phyloP scores from a whole-genome alignment of 2,329 filamentous ascomycete species.

The Chaetomiaceae sp. region DNA sequence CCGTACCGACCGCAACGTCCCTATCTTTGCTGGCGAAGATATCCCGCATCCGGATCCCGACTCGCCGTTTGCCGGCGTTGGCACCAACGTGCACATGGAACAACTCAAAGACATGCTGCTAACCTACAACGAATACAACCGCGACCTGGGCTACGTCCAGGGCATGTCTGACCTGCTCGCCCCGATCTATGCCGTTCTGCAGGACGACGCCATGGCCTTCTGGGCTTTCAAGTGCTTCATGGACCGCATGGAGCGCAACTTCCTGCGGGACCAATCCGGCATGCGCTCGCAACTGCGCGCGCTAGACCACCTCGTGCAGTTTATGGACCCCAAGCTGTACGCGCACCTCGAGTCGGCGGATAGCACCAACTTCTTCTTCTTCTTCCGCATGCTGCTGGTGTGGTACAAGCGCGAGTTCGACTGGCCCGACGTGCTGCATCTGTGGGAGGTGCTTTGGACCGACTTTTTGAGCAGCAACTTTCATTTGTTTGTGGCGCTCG shows the following conservation, averaged over 20 bases:
- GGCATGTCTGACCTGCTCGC: constrained; percentile 97
- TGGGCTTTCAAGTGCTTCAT: constrained; percentile 97
- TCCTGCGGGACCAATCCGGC: constrained; percentile 88
- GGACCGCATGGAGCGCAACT: constrained; percentile 97
- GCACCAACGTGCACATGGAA: constrained; percentile 95
- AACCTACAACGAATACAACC: constrained; percentile 98
- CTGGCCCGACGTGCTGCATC: constrained; percentile 77
- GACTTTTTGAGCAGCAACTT: constrained; percentile 86
- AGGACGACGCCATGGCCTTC: constrained; percentile 94
- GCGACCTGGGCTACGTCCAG: constrained; percentile 91
- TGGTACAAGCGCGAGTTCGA: constrained; percentile 98
- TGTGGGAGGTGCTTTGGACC: constrained; percentile 96
- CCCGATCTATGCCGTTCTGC: constrained; percentile 93
- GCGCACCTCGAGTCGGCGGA: constrained; percentile 84
- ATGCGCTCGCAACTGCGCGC: constrained; percentile 91
- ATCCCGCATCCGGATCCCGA: constrained; percentile 94
- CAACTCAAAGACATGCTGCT: constrained; percentile 99
- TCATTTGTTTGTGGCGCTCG: constrained; percentile 88
- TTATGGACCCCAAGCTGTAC: constrained; percentile 95
- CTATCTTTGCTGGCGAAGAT: constrained; percentile 94
- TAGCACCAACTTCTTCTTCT: constrained; percentile 99
- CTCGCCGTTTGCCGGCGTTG: constrained; percentile 86
- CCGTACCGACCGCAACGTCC: constrained; percentile 87
- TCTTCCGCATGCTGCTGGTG: constrained; percentile 97
- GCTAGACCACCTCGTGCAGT: constrained; percentile 89